These are phyloP conservation scores for Corchorus olitorius DNA, from an alignment of 345 rosid species.

Conservation along the genomic window DNA sequence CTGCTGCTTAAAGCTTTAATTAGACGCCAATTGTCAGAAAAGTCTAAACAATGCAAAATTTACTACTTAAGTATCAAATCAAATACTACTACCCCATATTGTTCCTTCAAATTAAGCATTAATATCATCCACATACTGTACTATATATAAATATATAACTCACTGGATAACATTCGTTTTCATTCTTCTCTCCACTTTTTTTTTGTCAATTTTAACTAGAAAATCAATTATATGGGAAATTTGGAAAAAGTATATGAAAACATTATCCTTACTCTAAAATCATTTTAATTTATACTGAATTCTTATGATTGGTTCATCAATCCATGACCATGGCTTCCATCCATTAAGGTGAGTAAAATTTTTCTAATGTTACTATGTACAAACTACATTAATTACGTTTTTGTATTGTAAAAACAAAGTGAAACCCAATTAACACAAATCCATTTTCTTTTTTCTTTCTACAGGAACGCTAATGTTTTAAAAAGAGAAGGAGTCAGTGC, in stretches of 20 bases:
- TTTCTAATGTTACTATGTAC: neutral
- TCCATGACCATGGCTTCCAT: conserved; percentile 70
- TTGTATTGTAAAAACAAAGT: neutral
- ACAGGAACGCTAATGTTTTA: conserved; percentile 60
- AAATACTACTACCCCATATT: neutral
- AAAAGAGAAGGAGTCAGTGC: conserved; percentile 58
- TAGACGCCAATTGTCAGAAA: conserved; percentile 7
- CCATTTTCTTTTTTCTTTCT: neutral
- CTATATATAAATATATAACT: too few species aligned
- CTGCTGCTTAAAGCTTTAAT: conserved; percentile 7
- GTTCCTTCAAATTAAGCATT: neutral
- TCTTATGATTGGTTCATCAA: neutral
- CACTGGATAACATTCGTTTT: neutral
- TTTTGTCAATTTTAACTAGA: neutral
- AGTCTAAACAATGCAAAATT: neutral
- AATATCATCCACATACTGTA: too few species aligned
- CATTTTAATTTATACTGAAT: neutral
- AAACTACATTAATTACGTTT: neutral
- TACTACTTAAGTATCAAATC: neutral
- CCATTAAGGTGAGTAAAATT: conserved; percentile 57
- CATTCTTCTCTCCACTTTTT: neutral
- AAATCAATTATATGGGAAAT: too few species aligned
- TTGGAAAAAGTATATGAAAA: neutral
- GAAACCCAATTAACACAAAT: too few species aligned
- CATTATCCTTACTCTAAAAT: neutral